Conservation (phyloP, 2,329 filamentous ascomycete species). For the Scleromitrula shiraiana region DNA sequence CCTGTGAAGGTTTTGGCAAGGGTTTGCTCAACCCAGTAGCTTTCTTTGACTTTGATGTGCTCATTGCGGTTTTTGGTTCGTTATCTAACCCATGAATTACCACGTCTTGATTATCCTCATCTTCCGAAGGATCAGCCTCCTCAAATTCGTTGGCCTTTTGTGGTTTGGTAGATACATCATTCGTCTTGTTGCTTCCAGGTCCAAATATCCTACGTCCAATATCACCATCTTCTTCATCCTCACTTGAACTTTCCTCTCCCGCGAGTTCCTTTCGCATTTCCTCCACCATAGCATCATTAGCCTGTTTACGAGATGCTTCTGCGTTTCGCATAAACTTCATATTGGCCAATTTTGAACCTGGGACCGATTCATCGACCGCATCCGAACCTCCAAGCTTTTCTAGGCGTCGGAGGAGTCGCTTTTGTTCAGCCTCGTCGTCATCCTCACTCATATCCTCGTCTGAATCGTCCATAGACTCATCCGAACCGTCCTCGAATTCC, state of each 20-base stretch:
- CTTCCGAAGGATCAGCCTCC: conserved; percentile 42
- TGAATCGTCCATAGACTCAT: conserved; percentile 48
- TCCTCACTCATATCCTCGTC: conserved; percentile 47
- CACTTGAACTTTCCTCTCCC: conserved; percentile 52
- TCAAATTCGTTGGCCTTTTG: conserved; percentile 46
- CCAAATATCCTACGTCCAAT: conserved; percentile 67
- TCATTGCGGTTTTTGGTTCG: background rate
- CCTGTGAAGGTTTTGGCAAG: background rate
- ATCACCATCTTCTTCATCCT: conserved; percentile 45
- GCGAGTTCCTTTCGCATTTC: conserved; percentile 64
- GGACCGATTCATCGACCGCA: conserved; percentile 39
- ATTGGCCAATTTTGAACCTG: conserved; percentile 60
- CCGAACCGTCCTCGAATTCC: conserved; percentile 37
- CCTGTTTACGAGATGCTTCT: conserved; percentile 66
- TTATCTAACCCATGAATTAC: conserved; percentile 16
- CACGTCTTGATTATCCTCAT: conserved; percentile 30
- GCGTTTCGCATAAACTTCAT: conserved; percentile 96
- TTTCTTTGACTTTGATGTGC: conserved; percentile 8
- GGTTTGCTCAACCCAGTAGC: conserved; percentile 9
- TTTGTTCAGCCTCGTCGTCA: conserved; percentile 41
- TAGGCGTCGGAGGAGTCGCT: conserved; percentile 41
- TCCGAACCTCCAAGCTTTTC: conserved; percentile 38
- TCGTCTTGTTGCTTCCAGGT: conserved; percentile 37
- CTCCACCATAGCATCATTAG: conserved; percentile 69
- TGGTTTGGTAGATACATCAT: conserved; percentile 27